These are phyloP conservation scores for Musa acuminata DNA, from an alignment of 176 grass and related monocot species.

Conservation along the genomic window DNA sequence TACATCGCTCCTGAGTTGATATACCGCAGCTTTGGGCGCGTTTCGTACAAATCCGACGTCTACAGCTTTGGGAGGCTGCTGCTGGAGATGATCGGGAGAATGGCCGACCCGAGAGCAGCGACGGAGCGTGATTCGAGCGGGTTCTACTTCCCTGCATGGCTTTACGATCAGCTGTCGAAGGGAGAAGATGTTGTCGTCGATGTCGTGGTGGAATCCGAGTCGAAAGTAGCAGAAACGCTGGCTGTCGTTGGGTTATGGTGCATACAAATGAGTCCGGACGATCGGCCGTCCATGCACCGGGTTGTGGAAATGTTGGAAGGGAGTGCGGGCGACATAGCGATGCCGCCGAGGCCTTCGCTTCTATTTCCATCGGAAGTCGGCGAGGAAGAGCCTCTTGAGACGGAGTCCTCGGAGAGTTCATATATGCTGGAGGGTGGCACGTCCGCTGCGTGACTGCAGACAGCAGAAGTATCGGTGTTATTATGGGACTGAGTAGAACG, in stretches of 20 bases:
- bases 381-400: not conserved
- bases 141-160: slow-evolving; percentile 3
- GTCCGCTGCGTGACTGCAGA: too few species aligned
- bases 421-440: not conserved
- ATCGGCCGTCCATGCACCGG: not conserved
- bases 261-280: not conserved
- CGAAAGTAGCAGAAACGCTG: not conserved
- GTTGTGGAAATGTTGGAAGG: not conserved
- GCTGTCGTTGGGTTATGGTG: not conserved
- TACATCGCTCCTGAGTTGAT: not conserved
- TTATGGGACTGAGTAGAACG: too few species aligned
- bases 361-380: not conserved
- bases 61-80: not conserved
- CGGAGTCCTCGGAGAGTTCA: not conserved
- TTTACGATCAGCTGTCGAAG: not conserved
- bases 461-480: too few species aligned
- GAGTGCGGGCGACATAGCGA: not conserved
- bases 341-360: slow-evolving; percentile 1
- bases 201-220: not conserved
- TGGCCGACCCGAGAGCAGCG: not conserved
- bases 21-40: not conserved
- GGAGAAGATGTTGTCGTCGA: not conserved
- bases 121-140: not conserved
- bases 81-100: not conserved
- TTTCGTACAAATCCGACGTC: not conserved